A percentile compares a stretch with the other conserved stretches of the same genome.
phyloP scores from a whole-genome alignment of 2,329 filamentous ascomycete genomes.

The Cercospora citrullina region DNA sequence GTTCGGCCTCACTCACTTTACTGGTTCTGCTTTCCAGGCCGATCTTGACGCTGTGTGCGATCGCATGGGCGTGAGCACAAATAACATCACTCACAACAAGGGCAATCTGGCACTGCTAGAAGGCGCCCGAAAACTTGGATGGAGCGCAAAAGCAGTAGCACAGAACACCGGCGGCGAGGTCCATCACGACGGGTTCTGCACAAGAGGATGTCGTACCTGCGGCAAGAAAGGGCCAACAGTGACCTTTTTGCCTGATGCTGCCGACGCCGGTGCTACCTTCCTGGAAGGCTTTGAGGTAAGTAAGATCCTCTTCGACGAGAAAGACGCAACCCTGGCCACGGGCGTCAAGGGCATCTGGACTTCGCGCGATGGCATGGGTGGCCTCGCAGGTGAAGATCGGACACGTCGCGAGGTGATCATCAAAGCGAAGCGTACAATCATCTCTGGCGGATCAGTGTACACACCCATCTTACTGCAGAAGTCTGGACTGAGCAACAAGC shows the following conservation, averaged over 20 bases:
- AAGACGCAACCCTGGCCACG: constrained; percentile 56
- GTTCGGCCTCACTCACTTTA: constrained; percentile 70
- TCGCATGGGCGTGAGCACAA: constrained; percentile 71
- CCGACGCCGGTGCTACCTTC: constrained; percentile 73
- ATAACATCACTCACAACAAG: constrained; percentile 69
- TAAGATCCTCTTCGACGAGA: constrained; percentile 66
- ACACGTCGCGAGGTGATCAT: constrained; percentile 64
- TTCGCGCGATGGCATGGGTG: constrained; percentile 64
- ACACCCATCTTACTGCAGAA: constrained; percentile 74
- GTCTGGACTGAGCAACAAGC: constrained; percentile 76
- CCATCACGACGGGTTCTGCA: constrained; percentile 71
- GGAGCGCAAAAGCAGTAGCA: constrained; percentile 66
- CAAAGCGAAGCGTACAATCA: constrained; percentile 75
- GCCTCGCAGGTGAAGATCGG: constrained; percentile 55
- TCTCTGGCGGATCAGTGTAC: constrained; percentile 74
- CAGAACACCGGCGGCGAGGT: constrained; percentile 75
- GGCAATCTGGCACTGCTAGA: constrained; percentile 72
- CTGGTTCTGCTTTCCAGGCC: constrained; percentile 70
- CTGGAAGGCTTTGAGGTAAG: constrained; percentile 78
- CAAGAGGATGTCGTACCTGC: constrained; percentile 60
- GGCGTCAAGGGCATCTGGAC: constrained; percentile 77
- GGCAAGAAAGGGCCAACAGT: constrained; percentile 78
- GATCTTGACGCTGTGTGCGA: constrained; percentile 76
- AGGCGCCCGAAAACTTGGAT: constrained; percentile 72
- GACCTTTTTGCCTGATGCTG: constrained; percentile 77